These are phyloP conservation scores for Williopsis jadinii DNA, from an alignment of 1,139 yeast genomes.

Conservation along the genomic window DNA sequence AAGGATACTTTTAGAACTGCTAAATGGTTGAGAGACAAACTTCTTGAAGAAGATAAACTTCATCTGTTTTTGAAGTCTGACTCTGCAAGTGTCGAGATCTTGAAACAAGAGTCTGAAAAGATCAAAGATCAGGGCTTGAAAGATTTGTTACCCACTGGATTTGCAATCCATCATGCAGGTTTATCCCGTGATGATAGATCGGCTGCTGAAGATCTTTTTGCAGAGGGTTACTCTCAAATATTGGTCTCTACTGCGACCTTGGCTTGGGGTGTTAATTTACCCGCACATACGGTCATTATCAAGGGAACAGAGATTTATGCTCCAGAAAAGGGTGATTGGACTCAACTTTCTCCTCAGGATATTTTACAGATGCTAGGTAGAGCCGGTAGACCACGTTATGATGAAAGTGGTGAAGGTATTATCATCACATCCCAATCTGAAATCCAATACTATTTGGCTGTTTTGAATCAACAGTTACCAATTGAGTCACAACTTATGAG, in stretches of 20 bases:
- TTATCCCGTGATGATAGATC: conserved; percentile 66
- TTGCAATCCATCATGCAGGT: conserved; percentile 97
- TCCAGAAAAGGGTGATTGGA: conserved; percentile 87
- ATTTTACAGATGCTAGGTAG: conserved; percentile 93
- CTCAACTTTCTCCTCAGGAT: conserved; percentile 87
- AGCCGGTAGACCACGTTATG: conserved; percentile 96
- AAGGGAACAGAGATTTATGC: conserved; percentile 94
- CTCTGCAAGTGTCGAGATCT: conserved; percentile 48
- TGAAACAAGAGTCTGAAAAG: conserved; percentile 55
- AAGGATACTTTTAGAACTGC: conserved; percentile 90
- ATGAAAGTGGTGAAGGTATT: conserved; percentile 88
- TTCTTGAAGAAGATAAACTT: conserved; percentile 48
- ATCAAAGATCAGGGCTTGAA: conserved; percentile 50
- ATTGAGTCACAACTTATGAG: conserved; percentile 83
- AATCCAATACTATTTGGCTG: conserved; percentile 80
- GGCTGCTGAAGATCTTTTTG: conserved; percentile 78
- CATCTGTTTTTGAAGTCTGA: conserved; percentile 42
- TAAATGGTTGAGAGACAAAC: conserved; percentile 56
- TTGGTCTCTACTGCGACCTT: conserved; percentile 91
- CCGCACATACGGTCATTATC: conserved; percentile 93
- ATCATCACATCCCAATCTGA: conserved; percentile 85
- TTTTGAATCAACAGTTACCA: conserved; percentile 84
- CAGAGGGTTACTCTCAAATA: conserved; percentile 77
- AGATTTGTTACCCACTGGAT: conserved; percentile 60
- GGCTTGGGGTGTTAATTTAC: conserved; percentile 98